Base-by-base conservation (phyloP, 108 stramenopile genomes). In the Cyclostephanos invisitatus region DNA sequence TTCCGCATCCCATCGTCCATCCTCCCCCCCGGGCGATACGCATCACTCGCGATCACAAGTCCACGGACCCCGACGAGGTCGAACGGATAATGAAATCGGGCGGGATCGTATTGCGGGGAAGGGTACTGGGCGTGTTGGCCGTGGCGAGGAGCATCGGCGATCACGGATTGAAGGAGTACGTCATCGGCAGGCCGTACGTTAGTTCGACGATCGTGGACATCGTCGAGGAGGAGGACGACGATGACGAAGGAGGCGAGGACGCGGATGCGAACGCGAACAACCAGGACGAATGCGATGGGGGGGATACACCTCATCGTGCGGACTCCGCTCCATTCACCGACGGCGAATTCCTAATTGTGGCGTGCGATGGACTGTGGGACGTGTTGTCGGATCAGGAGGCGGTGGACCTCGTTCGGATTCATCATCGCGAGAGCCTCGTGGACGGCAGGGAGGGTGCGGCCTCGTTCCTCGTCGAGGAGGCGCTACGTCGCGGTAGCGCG, bases 311-410 rank as follows among this genome's bases (percentile, higher is more conserved):
- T 40, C 40, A 40, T 17, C 0, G 7, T 29, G 18, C 44, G 32
- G 32, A 42, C 25, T 62, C 12, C 22, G 24, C 57, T 51, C 71
- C 78, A 10, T 53, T 59, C 24, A 79, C 78, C 25, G 65, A 68
- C 51, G 77, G 80, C 22, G 73, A 91, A 49, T 92, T 94, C 79
- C 29, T 93, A 17, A 86, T 96, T 27, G 81, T 91, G 12, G 96
- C 92, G 15, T 93, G 93, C 67, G 95, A 97, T 83, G 96, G 96
- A 6, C 72, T 97, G 62, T 96, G 91, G 87, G 96, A 97, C 81
- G 95, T 95, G 11, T 80, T 94, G 68, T 64, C 12, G 56, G 93
- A 93, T 81, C 84, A 94, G 62, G 90, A 94, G 55, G 91, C 87
- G 8, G 90, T 90, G 1, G 87, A 89, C 59, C 74, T 91, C 10